These are phyloP conservation scores for Chytridium lagenaria DNA, from an alignment of 371 early-diverging fungal genomes.

Conservation along the genomic window DNA sequence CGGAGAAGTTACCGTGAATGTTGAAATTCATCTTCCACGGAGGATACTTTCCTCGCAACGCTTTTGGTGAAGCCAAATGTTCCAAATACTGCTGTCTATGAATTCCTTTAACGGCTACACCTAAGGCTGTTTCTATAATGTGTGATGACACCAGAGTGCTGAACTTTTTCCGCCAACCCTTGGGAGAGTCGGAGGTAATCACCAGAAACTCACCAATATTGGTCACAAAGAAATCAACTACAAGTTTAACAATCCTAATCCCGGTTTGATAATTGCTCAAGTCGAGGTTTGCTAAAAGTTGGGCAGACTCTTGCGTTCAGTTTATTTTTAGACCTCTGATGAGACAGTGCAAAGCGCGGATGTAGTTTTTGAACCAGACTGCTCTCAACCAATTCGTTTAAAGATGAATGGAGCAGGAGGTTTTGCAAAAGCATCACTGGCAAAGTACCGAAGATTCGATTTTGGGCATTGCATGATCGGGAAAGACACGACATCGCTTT, in stretches of 20 bases:
- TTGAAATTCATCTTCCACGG: constrained; percentile 60
- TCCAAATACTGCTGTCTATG: constrained; percentile 52
- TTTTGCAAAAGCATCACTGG: constrained; percentile 54
- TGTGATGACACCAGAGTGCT: constrained; percentile 61
- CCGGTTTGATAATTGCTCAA: constrained; percentile 47
- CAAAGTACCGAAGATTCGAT: constrained; percentile 61
- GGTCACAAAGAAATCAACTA: constrained; percentile 58
- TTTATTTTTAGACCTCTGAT: constrained; percentile 60
- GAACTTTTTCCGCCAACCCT: constrained; percentile 61
- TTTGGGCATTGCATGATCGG: constrained; percentile 71
- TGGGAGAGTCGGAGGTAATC: constrained; percentile 58
- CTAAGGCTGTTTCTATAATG: constrained; percentile 56
- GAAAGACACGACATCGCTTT: constrained; percentile 59
- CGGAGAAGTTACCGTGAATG: constrained; percentile 51
- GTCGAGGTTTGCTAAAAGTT: constrained; percentile 50
- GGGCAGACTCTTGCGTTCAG: constrained; percentile 52
- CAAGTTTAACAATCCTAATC: constrained; percentile 48
- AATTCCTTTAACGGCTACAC: constrained; percentile 62
- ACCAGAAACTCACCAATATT: constrained; percentile 58
- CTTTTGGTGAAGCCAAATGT: constrained; percentile 53
- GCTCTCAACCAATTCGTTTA: constrained; percentile 61
- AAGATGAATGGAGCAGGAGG: constrained; percentile 65
- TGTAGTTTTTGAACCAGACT: constrained; percentile 60
- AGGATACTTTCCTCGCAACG: constrained; percentile 63
- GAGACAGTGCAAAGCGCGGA: constrained; percentile 52